Percentiles rank a stretch among this genome's conserved stretches.
Conservation (phyloP, 2,329 filamentous ascomycete genomes). For the Grosmannia serpens region DNA sequence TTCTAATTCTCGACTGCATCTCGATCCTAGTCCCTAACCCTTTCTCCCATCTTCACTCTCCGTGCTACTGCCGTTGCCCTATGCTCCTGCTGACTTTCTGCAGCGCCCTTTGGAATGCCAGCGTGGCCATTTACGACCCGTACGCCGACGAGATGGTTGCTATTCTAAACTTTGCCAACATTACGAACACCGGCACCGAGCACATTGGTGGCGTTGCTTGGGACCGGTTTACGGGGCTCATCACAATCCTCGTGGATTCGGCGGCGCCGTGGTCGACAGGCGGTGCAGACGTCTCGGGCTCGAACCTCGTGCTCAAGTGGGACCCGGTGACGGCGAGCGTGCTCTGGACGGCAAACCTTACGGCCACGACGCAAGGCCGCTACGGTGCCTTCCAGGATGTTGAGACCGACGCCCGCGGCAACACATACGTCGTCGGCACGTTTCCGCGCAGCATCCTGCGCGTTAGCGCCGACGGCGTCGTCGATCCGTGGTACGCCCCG, state of each 20-base stretch:
- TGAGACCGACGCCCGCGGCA: slow-evolving; percentile 4
- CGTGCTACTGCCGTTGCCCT: no score
- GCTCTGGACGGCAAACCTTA: slow-evolving; percentile 23
- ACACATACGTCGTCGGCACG: no score
- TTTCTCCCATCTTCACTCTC: no score
- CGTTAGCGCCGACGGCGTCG: no score
- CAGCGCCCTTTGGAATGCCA: slow-evolving; percentile 16
- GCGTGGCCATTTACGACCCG: slow-evolving; percentile 22
- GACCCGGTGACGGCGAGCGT: slow-evolving; percentile 15
- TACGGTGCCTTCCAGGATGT: slow-evolving; percentile 29
- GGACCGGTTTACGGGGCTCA: no score
- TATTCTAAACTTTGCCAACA: slow-evolving; percentile 16
- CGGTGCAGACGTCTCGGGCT: slow-evolving; percentile 23
- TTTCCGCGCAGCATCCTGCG: no score
- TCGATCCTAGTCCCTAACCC: no score
- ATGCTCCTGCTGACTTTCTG: not conserved
- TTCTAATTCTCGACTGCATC: no score
- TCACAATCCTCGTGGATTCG: slow-evolving; percentile 23
- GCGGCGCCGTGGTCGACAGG: slow-evolving; percentile 22
- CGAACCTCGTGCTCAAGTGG: slow-evolving; percentile 25
- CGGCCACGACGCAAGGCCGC: slow-evolving; percentile 14
- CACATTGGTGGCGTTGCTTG: no score
- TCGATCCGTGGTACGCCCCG: no score
- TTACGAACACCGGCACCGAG: no score
- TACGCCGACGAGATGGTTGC: slow-evolving; percentile 17